Evolutionary conservation across 2,329 filamentous ascomycete species (phyloP).

Genomic region (Aspergillus novofumigatus): DNA sequence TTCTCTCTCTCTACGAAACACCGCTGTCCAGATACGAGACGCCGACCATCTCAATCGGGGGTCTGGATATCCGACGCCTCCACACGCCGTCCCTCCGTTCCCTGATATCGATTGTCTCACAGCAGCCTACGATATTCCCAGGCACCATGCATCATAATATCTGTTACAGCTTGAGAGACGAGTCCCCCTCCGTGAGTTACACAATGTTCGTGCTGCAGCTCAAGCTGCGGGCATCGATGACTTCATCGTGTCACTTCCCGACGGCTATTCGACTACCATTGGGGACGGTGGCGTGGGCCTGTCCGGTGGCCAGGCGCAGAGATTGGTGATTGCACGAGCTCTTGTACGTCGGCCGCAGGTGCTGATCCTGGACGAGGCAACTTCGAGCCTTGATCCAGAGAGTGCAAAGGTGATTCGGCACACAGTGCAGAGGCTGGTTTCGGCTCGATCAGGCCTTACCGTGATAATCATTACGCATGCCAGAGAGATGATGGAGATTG

Average conservation of each 20-base stretch:
- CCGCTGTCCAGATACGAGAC: constrained; percentile 16
- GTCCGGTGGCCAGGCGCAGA: constrained; percentile 78
- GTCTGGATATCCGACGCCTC: constrained; percentile 53
- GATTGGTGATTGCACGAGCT: constrained; percentile 75
- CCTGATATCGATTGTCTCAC: constrained; percentile 57
- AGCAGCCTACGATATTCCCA: constrained; percentile 60
- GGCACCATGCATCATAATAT: constrained; percentile 54
- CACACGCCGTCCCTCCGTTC: constrained; percentile 59
- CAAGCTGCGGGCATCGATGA: constrained; percentile 63
- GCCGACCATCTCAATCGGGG: constrained; percentile 50
- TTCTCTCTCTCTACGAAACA: constrained; percentile 65
- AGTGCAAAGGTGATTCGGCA: constrained; percentile 61
- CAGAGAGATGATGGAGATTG: constrained; percentile 79
- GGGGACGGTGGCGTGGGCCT: constrained; percentile 72
- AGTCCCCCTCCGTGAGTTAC: constrained; percentile 46
- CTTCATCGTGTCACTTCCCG: constrained; percentile 68
- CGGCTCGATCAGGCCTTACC: constrained; percentile 49
- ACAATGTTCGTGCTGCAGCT: constrained; percentile 52
- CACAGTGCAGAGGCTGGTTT: constrained; percentile 56
- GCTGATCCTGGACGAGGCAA: constrained; percentile 82
- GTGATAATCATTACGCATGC: constrained; percentile 80
- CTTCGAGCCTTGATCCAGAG: constrained; percentile 70
- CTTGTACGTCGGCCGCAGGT: constrained; percentile 67
- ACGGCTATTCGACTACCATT: constrained; percentile 67
- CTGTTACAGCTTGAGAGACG: constrained; percentile 64